Conservation (phyloP, 2,329 filamentous ascomycete species). For the Clonostachys sp. region DNA sequence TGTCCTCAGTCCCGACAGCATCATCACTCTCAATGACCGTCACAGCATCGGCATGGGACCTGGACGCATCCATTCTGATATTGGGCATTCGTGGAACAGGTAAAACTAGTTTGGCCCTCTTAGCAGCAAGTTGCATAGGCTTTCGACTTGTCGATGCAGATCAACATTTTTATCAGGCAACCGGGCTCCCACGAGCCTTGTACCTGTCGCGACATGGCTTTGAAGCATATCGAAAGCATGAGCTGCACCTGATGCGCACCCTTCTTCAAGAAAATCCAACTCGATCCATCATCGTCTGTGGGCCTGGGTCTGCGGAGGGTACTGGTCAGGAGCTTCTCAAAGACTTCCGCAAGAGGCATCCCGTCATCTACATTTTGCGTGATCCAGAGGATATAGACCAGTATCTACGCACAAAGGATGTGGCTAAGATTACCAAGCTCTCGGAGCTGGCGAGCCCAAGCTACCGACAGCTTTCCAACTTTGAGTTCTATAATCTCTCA, state of each 20-base stretch:
- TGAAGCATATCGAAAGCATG: slow-evolving; percentile 6
- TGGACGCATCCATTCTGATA: slow-evolving; percentile 49
- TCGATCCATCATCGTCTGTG: slow-evolving; percentile 56
- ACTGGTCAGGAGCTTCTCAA: slow-evolving; percentile 45
- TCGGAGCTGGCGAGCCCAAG: slow-evolving; percentile 38
- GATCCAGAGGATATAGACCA: slow-evolving; percentile 42
- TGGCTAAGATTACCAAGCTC: slow-evolving; percentile 40
- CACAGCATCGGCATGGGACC: neutral
- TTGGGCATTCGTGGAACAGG: slow-evolving; percentile 58
- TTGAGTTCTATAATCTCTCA: slow-evolving; percentile 45
- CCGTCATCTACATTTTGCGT: slow-evolving; percentile 43
- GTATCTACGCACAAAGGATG: slow-evolving; percentile 38
- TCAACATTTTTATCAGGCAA: slow-evolving; percentile 50
- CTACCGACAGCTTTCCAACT: slow-evolving; percentile 39
- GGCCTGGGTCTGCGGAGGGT: slow-evolving; percentile 44
- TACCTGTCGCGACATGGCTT: slow-evolving; percentile 39
- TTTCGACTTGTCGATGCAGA: slow-evolving; percentile 57
- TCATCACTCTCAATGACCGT: neutral
- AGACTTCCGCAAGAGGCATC: slow-evolving; percentile 50
- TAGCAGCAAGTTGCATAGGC: slow-evolving; percentile 38
- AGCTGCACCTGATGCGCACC: slow-evolving; percentile 20
- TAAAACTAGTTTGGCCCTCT: slow-evolving; percentile 59
- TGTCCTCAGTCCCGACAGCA: too few species aligned
- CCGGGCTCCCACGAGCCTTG: slow-evolving; percentile 46
- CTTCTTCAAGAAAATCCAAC: slow-evolving; percentile 42